Evolutionary conservation across 2,329 filamentous ascomycete genomes (phyloP), one percentile per base, ranked within the genome.

Genomic region (Lachnellula cervina): DNA sequence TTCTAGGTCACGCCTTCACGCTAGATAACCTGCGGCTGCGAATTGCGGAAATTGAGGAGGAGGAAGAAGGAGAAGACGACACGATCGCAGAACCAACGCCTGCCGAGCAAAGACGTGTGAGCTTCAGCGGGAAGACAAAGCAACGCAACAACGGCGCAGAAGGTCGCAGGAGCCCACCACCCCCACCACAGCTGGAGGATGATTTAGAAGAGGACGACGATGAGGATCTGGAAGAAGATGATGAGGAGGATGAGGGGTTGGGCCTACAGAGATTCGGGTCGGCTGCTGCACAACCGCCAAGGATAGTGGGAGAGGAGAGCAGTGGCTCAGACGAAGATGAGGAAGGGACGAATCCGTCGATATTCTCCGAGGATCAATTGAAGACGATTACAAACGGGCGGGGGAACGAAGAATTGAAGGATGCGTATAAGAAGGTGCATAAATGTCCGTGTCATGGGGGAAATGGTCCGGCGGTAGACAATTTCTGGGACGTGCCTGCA

Each of bases 1-100:
- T 64, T 42, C 60, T 63, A 14, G 60, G 62, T 2, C 62, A 64
- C 44, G 62, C 62, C 14, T 64, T 64, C 51, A 64, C 60, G 14
- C 50, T 63, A 9, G 62, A 63, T 38, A 65, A 63, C 4, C 56
- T 65, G 3, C 49, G 54, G 11, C 52, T 65, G 2, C 59, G 61
- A 1, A 52, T 65, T 37, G 58, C 57, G 4, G 61, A 65, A 34
- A 63, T 65, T 35, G 61, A 63, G 37, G 51, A 52, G 14, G 56
- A 59, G 11, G 49, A 21, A 11, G 55, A 56, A n/a, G 52, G 56
- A 11, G 54, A 51, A 3, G 32, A 47, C 43, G 46, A 52, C 25
- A 42, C 49, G 5, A 28, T 44, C n/a, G 21, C 32, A 28, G 32
- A 49, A 25, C 19, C 45, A 14, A 49, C 47, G 25, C 37, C 38